Base-by-base conservation (phyloP, 1,284 basidiomycete species). In the Irpex rosettiformis region DNA sequence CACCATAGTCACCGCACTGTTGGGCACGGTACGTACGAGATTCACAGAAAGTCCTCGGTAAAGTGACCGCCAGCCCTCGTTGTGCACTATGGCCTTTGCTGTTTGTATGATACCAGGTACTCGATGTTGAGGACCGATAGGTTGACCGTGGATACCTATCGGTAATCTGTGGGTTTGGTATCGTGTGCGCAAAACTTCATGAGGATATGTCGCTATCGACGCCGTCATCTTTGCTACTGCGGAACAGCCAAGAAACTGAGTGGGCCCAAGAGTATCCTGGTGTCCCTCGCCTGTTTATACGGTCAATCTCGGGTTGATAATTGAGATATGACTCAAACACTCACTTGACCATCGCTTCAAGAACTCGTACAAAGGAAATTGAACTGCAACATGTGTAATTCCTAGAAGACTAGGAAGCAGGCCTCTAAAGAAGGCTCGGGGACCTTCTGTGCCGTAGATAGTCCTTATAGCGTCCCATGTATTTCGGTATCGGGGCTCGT, bases 341-440 rank as follows among this genome's bases (percentile, higher is more conserved):
- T 75, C 73, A 94, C 93, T 85, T 63, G 91, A 86, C 78, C 84
- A 83, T 16, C 85, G 67, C 76, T 97, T 98, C 59, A 96, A 81
- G 66, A 90, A 83, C 69, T 98, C 95, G 69, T 98, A 98, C n/a
- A 98, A 75, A 18, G 95, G 95, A 66, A 98, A 97, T 70, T 98
- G 95, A 0, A 98, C 93, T 11, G 93, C 94, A 55, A 98, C 94
- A 69, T 98, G 95, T 3, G 85, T 75, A 56, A 97, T 94, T 40
- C 95, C 95, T 55, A 98, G 81, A 4, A 98, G 74, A 68, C 90
- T 94, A 25, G 95, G 95, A 11, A 95, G 69, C 43, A 98, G 78
- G 24, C 95, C 95, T 58, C 94, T 90, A 75, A 97, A 98, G 73
- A 98, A 97, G 0, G 94, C 94, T 24, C 81, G 75, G 5, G 82